phyloP scores from a whole-genome alignment of 495 filamentous ascomycete species.

The Platismatia glauca region DNA sequence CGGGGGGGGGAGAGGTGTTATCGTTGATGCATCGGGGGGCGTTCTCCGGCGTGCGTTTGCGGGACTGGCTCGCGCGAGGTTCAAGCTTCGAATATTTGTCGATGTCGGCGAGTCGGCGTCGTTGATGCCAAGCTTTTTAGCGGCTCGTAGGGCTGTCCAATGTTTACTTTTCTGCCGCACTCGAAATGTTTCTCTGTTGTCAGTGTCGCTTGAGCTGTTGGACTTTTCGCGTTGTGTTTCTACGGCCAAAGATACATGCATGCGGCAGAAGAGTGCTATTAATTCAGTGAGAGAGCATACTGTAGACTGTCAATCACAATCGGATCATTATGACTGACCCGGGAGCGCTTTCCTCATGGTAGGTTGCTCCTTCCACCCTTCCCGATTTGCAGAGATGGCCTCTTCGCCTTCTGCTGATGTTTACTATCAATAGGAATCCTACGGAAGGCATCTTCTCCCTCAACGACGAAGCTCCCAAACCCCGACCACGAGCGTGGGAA shows the following conservation, averaged over 20 bases:
- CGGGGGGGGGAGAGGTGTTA: conserved; percentile 4
- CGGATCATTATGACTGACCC: conserved; percentile 7
- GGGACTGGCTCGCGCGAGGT: no score
- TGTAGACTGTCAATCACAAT: neutral
- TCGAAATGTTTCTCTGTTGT: neutral
- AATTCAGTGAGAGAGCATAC: neutral
- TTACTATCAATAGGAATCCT: neutral
- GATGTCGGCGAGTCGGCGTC: neutral
- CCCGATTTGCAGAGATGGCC: no score
- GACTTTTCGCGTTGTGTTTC: neutral
- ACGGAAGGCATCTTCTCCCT: conserved; percentile 16
- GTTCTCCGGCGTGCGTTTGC: neutral
- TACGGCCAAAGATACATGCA: neutral
- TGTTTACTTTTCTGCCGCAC: conserved; percentile 15
- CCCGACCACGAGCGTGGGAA: conserved; percentile 42
- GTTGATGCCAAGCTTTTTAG: conserved; percentile 8
- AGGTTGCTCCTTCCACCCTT: neutral
- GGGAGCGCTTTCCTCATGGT: conserved; percentile 7
- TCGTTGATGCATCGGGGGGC: conserved; percentile 9
- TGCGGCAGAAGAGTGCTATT: neutral
- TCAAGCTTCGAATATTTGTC: neutral
- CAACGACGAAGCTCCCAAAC: conserved; percentile 36
- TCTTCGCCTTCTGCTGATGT: neutral
- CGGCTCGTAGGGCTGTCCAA: conserved; percentile 3
- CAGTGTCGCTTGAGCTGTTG: neutral